Conservation (phyloP, 305 asterid genomes). For the Solanum hybrid region DNA sequence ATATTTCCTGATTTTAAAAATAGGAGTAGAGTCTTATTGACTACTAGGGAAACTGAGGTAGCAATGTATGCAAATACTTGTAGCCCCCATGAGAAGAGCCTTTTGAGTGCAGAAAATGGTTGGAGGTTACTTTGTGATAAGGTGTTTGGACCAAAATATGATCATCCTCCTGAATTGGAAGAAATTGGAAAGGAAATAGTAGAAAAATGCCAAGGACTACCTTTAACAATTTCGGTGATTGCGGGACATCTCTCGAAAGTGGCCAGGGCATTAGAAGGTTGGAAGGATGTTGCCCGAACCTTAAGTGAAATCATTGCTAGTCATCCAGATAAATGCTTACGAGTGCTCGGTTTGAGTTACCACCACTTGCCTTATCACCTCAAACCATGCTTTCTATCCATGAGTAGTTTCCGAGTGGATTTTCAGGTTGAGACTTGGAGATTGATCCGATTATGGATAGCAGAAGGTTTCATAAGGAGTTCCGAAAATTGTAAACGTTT, state of each 20-base stretch:
- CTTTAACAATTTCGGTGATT: not conserved
- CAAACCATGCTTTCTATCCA: not conserved
- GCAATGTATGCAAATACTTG: not conserved
- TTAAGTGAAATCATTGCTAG: not conserved
- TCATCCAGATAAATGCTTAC: not conserved
- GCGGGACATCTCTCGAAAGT: not conserved
- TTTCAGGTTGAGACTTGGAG: not conserved
- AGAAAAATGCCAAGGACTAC: not conserved
- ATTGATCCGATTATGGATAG: not conserved
- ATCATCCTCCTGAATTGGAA: not conserved
- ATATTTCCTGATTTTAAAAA: not conserved
- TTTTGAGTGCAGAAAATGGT: not conserved
- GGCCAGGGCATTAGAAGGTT: not conserved
- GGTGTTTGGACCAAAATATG: not conserved
- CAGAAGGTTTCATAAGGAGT: not conserved
- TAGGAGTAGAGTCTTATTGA: not conserved
- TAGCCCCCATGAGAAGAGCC: not conserved
- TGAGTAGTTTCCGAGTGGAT: not conserved
- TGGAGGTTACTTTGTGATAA: not conserved
- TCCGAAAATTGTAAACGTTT: not conserved
- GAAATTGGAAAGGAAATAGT: not conserved
- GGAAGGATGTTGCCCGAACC: not conserved
- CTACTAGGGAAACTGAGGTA: not conserved
- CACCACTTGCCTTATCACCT: not conserved
- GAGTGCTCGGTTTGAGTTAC: not conserved